phyloP scores from a whole-genome alignment of 1,139 yeast species.

The Kurtzmaniella quercitrusa region DNA sequence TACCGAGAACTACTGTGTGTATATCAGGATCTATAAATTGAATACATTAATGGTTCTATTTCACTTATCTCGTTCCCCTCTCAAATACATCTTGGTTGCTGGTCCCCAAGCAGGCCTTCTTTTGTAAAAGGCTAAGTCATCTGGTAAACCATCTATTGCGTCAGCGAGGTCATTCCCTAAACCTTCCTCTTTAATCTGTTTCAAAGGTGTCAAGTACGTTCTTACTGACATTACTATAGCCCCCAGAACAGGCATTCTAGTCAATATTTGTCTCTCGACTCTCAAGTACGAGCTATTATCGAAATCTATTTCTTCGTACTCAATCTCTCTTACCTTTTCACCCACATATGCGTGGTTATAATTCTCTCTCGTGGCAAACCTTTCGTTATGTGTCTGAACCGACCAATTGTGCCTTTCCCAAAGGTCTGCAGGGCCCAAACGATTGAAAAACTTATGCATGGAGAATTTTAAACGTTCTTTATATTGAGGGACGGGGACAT shows the following conservation, averaged over 20 bases:
- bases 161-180: constrained; percentile 41
- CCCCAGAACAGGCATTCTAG: constrained; percentile 35
- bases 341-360: constrained; percentile 29
- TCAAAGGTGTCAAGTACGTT: constrained; percentile 38
- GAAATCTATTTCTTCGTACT: constrained; percentile 31
- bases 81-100: constrained; percentile 49
- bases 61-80: not conserved
- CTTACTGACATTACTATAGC: constrained; percentile 40
- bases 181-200: constrained; percentile 33
- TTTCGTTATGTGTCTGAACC: constrained; percentile 31
- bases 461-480: constrained; percentile 26
- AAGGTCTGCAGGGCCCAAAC: constrained; percentile 31
- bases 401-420: constrained; percentile 44
- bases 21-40: not conserved
- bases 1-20: not conserved
- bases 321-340: constrained; percentile 20
- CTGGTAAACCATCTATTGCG: constrained; percentile 61
- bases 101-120: constrained; percentile 61
- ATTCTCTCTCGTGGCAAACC: constrained; percentile 25
- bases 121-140: constrained; percentile 56
- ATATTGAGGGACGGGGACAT: constrained; percentile 42
- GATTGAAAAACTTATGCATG: constrained; percentile 38
- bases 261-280: constrained; percentile 39
- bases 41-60: too few species aligned
- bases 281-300: constrained; percentile 34